phyloP scores from a whole-genome alignment of 805 yeast species.

The Ogataea polymorpha region DNA sequence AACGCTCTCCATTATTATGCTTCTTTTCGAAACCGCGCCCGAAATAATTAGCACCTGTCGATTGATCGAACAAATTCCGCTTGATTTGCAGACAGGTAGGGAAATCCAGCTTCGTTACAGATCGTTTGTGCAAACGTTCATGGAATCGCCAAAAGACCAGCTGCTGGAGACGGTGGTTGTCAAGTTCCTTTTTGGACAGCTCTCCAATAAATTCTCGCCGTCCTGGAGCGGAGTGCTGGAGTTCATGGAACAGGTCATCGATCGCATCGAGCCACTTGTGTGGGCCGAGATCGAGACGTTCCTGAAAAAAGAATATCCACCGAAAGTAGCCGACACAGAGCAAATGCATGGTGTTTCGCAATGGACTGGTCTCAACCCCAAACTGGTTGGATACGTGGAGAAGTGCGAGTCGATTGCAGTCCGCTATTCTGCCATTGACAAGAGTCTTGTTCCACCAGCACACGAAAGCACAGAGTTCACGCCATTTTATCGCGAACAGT shows the following conservation, averaged over 20 bases:
- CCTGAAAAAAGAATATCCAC: conserved; percentile 20
- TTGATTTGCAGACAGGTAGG: conserved; percentile 66
- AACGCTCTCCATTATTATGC: conserved; percentile 41
- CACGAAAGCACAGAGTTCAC: conserved; percentile 40
- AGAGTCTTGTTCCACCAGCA: conserved; percentile 36
- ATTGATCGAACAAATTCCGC: conserved; percentile 69
- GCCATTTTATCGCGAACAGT: conserved; percentile 50
- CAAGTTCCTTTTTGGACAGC: conserved; percentile 61
- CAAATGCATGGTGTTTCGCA: background rate
- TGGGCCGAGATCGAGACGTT: conserved; percentile 54
- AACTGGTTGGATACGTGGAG: conserved; percentile 42
- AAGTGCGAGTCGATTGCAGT: conserved; percentile 27
- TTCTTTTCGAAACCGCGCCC: conserved; percentile 36
- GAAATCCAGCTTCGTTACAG: conserved; percentile 71
- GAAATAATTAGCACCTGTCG: conserved; percentile 40
- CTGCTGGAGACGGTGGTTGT: conserved; percentile 36
- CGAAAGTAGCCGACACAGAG: background rate
- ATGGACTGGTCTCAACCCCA: conserved; percentile 41
- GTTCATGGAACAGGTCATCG: conserved; percentile 46
- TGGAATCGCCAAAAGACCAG: conserved; percentile 25
- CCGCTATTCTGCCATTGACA: conserved; percentile 33
- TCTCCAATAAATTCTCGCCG: conserved; percentile 77
- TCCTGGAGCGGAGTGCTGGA: conserved; percentile 77
- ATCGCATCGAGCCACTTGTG: conserved; percentile 39
- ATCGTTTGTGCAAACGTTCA: conserved; percentile 45